Evolutionary conservation across 176 grass and related monocot species (phyloP), one percentile per base, ranked within the genome.

Genomic region (Musa acuminata): DNA sequence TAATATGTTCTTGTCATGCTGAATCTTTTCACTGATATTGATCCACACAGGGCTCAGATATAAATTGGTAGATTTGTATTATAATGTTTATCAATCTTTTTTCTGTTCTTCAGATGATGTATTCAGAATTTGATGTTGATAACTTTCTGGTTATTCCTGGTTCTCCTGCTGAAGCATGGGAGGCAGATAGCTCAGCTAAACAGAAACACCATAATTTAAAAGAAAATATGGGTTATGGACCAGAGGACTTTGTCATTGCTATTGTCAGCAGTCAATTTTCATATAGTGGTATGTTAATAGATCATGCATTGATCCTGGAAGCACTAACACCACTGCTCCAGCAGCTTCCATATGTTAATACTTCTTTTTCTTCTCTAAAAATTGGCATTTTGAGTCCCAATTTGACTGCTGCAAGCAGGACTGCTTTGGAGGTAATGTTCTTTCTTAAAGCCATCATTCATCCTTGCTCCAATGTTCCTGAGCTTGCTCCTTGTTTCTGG

Each of bases 141-240:
- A 99, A 99, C 74, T 95, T 91, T 84, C 89, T 89, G 52, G 88
- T 99, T n/a, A 92, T 99, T 92, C 91, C 91, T 80, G 96, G 91
- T 74, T 87, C 76, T 55, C 86, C 96, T 74, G 75, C 80, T 77
- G 88, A 86, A 85, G 77, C 84, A 82, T 80, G 85, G 80, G 85
- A 80, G 73, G 87, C 87, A 81, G 86, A 95, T 52, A 67, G 23
- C n/a, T 78, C 72, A 67, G 63, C 58, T 25, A 80, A 68, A 82
- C 66, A 26, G 76, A 79, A 77, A 74, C 60, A 72, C 13, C 49
- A 82, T 70, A 78, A 86, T 63, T 52, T 49, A 67, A 87, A 83
- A 82, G 74, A 74, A 20, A 86, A 64, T 50, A 51, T 86, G 66
- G 85, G 82, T 74, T 91, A 89, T 81, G 68, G 22, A 25, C 51